Base-by-base conservation (phyloP, 495 filamentous ascomycete genomes). In the Massariosphaeria phaeospora region DNA sequence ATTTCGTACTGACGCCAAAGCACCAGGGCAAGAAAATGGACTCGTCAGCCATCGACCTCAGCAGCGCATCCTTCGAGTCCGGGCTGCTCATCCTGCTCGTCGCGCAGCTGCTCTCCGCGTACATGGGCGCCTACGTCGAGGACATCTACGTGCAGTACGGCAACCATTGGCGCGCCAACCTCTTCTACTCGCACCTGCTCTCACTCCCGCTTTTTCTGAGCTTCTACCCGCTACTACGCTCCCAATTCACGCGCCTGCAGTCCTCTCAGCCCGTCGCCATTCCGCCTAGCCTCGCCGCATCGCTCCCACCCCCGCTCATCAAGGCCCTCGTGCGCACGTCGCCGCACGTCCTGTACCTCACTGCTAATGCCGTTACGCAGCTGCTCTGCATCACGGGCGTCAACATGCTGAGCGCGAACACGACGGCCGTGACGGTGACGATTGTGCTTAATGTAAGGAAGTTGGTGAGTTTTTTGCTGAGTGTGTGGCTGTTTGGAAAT, bases 361-460 rank as follows among this genome's bases (percentile, higher is more conserved):
- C 36, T 17, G 33, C 73, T 8, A 98, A 97, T 69, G 86, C 91
- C 0, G 56, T 94, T 35, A 98, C 93, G 24, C 93, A 98, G 70
- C 93, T 95, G 64, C 75, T 86, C 17, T 98, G 93, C 67, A 95
- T 97, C 56, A 85, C 89, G 3, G 93, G 93, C 1, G 93, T 98
- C 29, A 96, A 98, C 61, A 78, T 95, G 17, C 75, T 98, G 3
- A 87, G 85, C 0, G 86, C 90, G 0, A 82, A 83, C 39, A 85
- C 87, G 2, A 90, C 91, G 13, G 95, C 93, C 0, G 74, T 98
- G 44, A 96, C 91, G 0, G 93, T 98, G 13, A 96, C 91, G 1
- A 93, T 98, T 35, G 87, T 96, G 27, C 77, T 98, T 23, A 98
- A 97, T 67, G 84, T 98, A 42, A 79, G 93, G 62, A 98, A 98